phyloP scores from a whole-genome alignment of 2,329 filamentous ascomycete genomes.

The Moelleriella libera region DNA sequence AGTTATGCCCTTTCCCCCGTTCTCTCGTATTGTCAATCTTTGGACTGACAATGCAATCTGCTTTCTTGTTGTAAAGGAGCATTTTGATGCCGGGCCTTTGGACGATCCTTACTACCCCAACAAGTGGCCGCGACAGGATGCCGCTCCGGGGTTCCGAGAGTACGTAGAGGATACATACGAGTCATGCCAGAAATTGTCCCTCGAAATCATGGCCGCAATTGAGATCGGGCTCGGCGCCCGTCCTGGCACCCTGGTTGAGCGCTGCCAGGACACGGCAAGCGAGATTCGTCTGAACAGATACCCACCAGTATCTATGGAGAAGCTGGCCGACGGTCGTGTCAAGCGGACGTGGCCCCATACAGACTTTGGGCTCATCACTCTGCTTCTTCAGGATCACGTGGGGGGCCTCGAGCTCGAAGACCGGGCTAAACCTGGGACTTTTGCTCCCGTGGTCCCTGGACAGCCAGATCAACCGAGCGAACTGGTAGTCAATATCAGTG shows the following conservation, averaged over 20 bases:
- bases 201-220: neutral
- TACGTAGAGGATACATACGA: neutral
- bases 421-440: neutral
- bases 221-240: neutral
- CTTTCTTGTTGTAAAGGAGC: neutral
- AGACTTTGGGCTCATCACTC: neutral
- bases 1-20: neutral
- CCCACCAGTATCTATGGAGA: neutral
- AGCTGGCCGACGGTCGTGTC: neutral
- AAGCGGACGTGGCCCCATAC: neutral
- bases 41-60: neutral
- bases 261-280: neutral
- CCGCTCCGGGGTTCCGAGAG: neutral
- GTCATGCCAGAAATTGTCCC: neutral
- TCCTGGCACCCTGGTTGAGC: neutral
- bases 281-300: neutral
- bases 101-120: neutral
- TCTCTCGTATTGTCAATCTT: neutral
- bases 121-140: neutral
- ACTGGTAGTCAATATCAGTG: neutral
- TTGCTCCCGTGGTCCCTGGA: neutral
- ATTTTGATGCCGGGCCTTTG: neutral
- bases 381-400: neutral
- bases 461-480: neutral
- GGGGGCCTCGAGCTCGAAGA: neutral